Percentiles rank a stretch among this genome's conserved stretches.
Conservation (phyloP, 192 early-diverging fungal species). For the Mortierella alpina region DNA sequence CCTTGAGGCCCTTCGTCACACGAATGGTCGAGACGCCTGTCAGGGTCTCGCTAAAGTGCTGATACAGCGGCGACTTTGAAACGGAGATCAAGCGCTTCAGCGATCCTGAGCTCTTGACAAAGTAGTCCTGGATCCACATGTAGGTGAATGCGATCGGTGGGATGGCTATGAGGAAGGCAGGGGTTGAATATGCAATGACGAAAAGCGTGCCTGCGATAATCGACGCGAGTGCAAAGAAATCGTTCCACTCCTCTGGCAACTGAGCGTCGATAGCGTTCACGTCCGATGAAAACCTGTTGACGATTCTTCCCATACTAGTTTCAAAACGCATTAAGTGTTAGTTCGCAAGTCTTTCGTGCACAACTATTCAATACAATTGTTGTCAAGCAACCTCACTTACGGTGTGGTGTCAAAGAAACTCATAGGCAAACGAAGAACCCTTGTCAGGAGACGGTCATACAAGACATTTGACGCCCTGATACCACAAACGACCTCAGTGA, state of each 20-base stretch:
- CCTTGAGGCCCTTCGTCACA: slow-evolving; percentile 67
- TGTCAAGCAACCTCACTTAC: slow-evolving; percentile 13
- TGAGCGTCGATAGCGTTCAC: slow-evolving; percentile 78
- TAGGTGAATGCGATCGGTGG: slow-evolving; percentile 62
- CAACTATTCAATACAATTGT: background rate
- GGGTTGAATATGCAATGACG: slow-evolving; percentile 58
- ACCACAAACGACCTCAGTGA: slow-evolving; percentile 30
- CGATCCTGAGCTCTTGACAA: slow-evolving; percentile 77
- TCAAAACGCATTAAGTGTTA: background rate
- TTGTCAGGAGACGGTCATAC: slow-evolving; percentile 36
- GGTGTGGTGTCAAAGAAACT: slow-evolving; percentile 84
- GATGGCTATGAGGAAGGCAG: slow-evolving; percentile 58
- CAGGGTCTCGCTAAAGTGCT: slow-evolving; percentile 76
- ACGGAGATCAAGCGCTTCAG: slow-evolving; percentile 88
- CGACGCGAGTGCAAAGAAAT: slow-evolving; percentile 41
- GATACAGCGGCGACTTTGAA: slow-evolving; percentile 82
- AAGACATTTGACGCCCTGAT: slow-evolving; percentile 51
- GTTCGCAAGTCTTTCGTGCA: background rate
- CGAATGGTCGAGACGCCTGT: slow-evolving; percentile 71
- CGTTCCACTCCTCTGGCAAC: slow-evolving; percentile 59
- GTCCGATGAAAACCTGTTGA: slow-evolving; percentile 93
- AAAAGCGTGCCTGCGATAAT: slow-evolving; percentile 50
- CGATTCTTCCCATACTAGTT: slow-evolving; percentile 82
- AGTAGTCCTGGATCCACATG: slow-evolving; percentile 63
- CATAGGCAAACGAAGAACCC: slow-evolving; percentile 64